phyloP scores from a whole-genome alignment of 139 green algal species.

The Closterium sp. region DNA sequence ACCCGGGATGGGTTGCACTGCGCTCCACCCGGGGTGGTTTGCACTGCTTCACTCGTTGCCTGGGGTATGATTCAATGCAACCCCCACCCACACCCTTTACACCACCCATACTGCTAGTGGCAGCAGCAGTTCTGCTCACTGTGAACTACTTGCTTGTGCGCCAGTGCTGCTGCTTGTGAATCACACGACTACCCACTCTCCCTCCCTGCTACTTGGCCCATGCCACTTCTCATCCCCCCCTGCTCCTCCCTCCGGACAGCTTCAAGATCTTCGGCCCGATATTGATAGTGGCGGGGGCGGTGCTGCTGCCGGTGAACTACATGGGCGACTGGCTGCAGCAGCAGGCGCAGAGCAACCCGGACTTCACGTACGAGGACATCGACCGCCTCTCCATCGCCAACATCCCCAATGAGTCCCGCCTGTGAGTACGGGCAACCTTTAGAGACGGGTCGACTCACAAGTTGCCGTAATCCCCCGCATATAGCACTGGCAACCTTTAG shows the following conservation, averaged over 20 bases:
- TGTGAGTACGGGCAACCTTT: neutral
- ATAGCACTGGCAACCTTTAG: no score
- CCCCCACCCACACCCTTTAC: no score
- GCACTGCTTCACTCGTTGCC: no score
- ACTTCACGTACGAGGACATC: neutral
- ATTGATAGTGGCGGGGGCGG: neutral
- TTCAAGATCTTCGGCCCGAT: slow-evolving; percentile 47
- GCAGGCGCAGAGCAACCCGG: neutral
- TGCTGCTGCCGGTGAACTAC: slow-evolving; percentile 39
- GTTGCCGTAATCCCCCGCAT: no score
- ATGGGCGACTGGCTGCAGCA: slow-evolving; percentile 14
- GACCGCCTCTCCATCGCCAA: slow-evolving; percentile 28
- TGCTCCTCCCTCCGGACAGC: neutral
- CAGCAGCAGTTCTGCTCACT: no score
- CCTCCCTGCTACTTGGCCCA: neutral
- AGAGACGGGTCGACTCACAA: neutral
- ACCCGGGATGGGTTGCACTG: neutral
- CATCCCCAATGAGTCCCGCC: neutral
- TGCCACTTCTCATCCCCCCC: neutral
- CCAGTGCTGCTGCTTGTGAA: no score
- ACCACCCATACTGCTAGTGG: no score
- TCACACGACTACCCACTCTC: neutral
- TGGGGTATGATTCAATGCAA: no score
- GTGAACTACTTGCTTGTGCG: no score
- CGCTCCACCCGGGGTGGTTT: neutral